phyloP scores from a whole-genome alignment of 805 yeast genomes.

The Metschnikowia picachoensis region DNA sequence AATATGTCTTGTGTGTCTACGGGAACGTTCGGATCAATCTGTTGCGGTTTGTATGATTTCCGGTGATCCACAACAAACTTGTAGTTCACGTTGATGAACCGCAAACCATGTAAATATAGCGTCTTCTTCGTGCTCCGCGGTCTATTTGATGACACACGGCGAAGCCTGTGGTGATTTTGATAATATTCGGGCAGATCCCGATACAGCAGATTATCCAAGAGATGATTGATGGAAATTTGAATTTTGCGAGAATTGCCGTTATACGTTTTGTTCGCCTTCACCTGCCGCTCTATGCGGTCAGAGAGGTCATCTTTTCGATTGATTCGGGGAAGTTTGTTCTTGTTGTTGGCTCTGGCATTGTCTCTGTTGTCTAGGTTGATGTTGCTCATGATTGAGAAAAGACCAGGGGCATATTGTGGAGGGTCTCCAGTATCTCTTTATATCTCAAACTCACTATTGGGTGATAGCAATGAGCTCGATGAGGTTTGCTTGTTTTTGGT shows the following conservation, averaged over 20 bases:
- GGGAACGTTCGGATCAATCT: conserved; percentile 71
- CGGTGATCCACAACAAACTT: conserved; percentile 74
- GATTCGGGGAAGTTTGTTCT: conserved; percentile 1
- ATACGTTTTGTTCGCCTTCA: conserved; percentile 5
- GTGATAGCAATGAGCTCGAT: too few species aligned
- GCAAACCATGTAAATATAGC: conserved; percentile 56
- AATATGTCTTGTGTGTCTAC: conserved; percentile 57
- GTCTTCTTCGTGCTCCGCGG: conserved; percentile 16
- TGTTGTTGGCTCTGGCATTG: neutral
- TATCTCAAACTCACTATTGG: too few species aligned
- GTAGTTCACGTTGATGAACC: conserved; percentile 78
- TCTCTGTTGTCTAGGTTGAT: conserved; percentile 5
- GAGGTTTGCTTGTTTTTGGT: too few species aligned
- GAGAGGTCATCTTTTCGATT: conserved; percentile 7
- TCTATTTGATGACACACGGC: conserved; percentile 7
- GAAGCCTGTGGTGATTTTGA: conserved; percentile 16
- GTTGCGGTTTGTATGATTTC: conserved; percentile 53
- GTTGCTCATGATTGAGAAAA: conserved; percentile 8
- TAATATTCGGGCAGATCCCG: conserved; percentile 37
- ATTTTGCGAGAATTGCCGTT: conserved; percentile 7
- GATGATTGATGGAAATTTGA: conserved; percentile 54
- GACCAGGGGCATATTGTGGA: conserved; percentile 8
- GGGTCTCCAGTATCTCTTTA: neutral
- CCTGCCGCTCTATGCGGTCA: conserved; percentile 8
- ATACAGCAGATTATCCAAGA: conserved; percentile 52